Evolutionary conservation across 2,329 filamentous ascomycete species (phyloP).

Genomic region (Hyphodiscus sp.): DNA sequence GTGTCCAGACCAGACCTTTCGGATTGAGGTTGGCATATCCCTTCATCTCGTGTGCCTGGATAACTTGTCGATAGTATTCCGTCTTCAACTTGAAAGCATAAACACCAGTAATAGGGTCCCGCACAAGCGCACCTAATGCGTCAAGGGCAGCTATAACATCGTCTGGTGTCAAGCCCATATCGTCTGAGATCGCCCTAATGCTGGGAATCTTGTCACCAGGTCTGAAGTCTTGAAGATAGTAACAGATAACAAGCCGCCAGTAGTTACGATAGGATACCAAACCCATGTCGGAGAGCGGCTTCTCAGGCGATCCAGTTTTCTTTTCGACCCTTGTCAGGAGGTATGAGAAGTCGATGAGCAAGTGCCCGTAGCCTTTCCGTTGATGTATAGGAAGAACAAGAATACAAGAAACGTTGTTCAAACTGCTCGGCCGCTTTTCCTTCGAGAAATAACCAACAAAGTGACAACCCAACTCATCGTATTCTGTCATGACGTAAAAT

Average conservation of each 20-base stretch:
- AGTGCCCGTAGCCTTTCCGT: constrained; percentile 91
- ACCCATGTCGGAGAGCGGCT: constrained; percentile 96
- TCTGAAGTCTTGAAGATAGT: constrained; percentile 65
- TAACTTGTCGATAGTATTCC: constrained; percentile 78
- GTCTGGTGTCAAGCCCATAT: constrained; percentile 92
- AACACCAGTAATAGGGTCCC: constrained; percentile 78
- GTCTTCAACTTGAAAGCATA: constrained; percentile 88
- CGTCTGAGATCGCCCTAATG: constrained; percentile 67
- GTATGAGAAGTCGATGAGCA: constrained; percentile 97
- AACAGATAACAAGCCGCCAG: constrained; percentile 85
- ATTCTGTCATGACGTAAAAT: constrained; percentile 95
- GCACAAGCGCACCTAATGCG: constrained; percentile 78
- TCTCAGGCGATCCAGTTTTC: constrained; percentile 94
- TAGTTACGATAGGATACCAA: constrained; percentile 96
- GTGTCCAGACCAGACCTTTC: constrained; percentile 83
- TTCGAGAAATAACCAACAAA: constrained; percentile 99
- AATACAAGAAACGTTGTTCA: constrained; percentile 98
- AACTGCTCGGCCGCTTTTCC: constrained; percentile 88
- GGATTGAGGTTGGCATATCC: constrained; percentile 80
- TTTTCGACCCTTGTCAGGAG: constrained; percentile 86
- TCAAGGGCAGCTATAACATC: constrained; percentile 94
- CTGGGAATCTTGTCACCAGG: constrained; percentile 46
- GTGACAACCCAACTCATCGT: constrained; percentile 85
- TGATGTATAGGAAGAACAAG: constrained; percentile 93
- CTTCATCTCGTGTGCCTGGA: constrained; percentile 83